Evolutionary conservation across 352 stramenopile species (phyloP), one percentile per base, ranked within the genome.

Genomic region (Peronospora tabacina): DNA sequence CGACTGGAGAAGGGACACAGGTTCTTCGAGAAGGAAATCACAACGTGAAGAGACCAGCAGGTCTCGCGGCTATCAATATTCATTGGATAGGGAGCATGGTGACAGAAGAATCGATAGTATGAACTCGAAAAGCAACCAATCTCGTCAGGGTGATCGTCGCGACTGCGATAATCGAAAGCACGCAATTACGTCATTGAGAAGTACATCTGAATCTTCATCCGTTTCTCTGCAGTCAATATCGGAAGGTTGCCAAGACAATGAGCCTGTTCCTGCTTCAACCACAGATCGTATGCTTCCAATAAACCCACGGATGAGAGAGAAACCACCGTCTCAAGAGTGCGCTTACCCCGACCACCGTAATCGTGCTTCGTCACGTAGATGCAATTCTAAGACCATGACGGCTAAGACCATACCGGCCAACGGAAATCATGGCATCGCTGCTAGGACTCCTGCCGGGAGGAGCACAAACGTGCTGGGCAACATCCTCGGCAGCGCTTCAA

Each of bases 401-500:
- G 48, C 54, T 24, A 43, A 67, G 37, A n/a, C n/a, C n/a, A n/a
- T n/a, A n/a, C n/a, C n/a, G n/a, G n/a, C 38, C 9, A 36, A 13
- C 13, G 55, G 35, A 49, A 58, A 40, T 5, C 43, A 35, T 29
- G 43, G 36, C 43, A 63, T 38, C 30, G 30, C 15, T 10, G 19
- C 43, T 0, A 52, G 39, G 12, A 45, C 51, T 29, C 44, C 49
- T 19, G 45, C 24, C 15, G 13, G 22, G 30, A 56, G 55, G 15
- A 68, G 57, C 15, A 51, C 62, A 1, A 65, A 72, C 9, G 55
- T 91, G 15, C 44, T 91, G 26, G 56, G 55, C 28, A 85, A 61
- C 45, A 91, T 91, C 29, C 60, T 91, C 5, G 76, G 74, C 2
- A 87, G 72, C 28, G 71, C 76, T 9, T 83, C 72, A 16, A 64